Percentiles rank a stretch among this genome's conserved stretches.
phyloP scores from a whole-genome alignment of 2,329 filamentous ascomycete species.

The Aspergillus calidoustus region DNA sequence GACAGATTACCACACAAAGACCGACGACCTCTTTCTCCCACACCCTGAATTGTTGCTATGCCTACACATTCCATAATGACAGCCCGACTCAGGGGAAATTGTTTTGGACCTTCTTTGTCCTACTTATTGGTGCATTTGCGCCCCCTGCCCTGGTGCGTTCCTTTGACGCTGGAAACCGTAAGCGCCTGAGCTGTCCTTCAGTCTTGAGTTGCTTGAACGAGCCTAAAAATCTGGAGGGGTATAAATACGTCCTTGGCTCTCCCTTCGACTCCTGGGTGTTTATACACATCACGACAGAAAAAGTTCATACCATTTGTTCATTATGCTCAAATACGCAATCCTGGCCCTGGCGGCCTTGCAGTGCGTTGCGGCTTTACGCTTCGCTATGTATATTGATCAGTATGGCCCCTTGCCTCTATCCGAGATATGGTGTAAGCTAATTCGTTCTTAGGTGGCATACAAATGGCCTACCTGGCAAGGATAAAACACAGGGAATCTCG shows the following conservation, averaged over 20 bases:
- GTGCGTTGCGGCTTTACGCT: slow-evolving; percentile 34
- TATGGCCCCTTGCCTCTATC: slow-evolving; percentile 30
- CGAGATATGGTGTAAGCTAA: slow-evolving; percentile 7
- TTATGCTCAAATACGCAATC: slow-evolving; percentile 34
- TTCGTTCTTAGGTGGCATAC: slow-evolving; percentile 46
- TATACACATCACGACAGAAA: background rate
- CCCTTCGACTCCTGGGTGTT: background rate
- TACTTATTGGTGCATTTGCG: slow-evolving; percentile 3
- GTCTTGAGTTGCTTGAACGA: background rate
- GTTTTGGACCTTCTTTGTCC: background rate
- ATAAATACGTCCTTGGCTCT: background rate
- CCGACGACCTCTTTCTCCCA: background rate
- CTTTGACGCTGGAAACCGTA: background rate
- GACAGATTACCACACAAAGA: background rate
- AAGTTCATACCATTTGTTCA: background rate
- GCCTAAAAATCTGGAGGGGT: background rate
- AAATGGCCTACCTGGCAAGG: slow-evolving; percentile 36
- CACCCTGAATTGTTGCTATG: background rate
- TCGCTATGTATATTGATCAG: slow-evolving; percentile 55
- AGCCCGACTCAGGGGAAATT: background rate
- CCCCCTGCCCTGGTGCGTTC: background rate
- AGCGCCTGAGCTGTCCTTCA: background rate
- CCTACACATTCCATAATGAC: background rate
- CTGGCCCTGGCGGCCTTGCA: slow-evolving; percentile 38
- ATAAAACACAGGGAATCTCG: slow-evolving; percentile 52